Evolutionary conservation across 371 early-diverging fungal species (phyloP).

Genomic region (Apophysomyces elegans): DNA sequence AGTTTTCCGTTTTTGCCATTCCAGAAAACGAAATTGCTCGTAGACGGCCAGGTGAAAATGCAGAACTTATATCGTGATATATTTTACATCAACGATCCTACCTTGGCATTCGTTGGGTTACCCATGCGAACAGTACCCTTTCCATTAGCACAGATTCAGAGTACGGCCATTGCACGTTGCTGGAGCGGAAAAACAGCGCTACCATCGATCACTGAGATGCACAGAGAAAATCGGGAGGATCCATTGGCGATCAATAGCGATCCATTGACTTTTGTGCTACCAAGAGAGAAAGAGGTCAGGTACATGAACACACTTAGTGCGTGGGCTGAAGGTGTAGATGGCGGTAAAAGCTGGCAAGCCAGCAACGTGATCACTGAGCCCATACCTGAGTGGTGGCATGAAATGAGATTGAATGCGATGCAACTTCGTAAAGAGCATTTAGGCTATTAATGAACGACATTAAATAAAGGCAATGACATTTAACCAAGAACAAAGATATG

Average conservation of each 20-base stretch:
- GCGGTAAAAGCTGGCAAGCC: constrained; percentile 24
- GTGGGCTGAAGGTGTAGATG: constrained; percentile 40
- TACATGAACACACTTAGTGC: constrained; percentile 39
- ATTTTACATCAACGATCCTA: constrained; percentile 58
- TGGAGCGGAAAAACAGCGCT: constrained; percentile 30
- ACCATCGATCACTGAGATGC: constrained; percentile 16
- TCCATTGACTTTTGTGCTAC: constrained; percentile 6
- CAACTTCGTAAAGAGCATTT: constrained; percentile 31
- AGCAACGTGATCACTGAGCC: constrained; percentile 28
- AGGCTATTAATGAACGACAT: constrained; percentile 33
- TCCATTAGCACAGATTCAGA: constrained; percentile 58
- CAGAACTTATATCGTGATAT: constrained; percentile 52
- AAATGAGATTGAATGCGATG: constrained; percentile 29
- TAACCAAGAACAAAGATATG: too few species aligned
- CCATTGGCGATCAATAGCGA: not conserved
- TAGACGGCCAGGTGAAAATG: constrained; percentile 50
- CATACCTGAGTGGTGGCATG: constrained; percentile 32
- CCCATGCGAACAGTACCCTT: constrained; percentile 62
- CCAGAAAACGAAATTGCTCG: constrained; percentile 27
- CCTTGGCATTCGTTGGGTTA: constrained; percentile 59
- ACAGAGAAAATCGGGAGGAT: constrained; percentile 5
- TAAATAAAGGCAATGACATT: too few species aligned
- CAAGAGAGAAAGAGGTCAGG: constrained; percentile 22
- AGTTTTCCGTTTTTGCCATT: constrained; percentile 59
- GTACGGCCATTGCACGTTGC: constrained; percentile 45